Base-by-base conservation (phyloP, 768 basidiomycete species). In the Lactarius hatsudake region DNA sequence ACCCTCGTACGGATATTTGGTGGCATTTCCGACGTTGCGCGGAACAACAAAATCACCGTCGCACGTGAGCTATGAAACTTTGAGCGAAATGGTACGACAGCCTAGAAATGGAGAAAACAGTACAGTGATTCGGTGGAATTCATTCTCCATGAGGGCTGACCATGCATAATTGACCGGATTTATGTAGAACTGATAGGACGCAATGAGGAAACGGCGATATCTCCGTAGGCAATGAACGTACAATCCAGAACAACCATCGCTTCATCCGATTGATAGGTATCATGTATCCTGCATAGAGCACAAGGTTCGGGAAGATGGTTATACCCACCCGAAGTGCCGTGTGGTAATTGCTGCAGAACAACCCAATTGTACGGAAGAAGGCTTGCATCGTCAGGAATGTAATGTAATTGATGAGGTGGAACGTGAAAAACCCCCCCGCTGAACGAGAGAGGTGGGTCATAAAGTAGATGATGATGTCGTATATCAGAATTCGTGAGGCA, bases 231-330 rank as follows among this genome's bases (percentile, higher is more conserved):
- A 66, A 63, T 18, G 2, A 3, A 81, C 87, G 69, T 71, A 88
- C 88, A 42, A 93, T 88, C 93, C 93, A 94, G 80, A 93, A 92
- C 7, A 95, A 75, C 89, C 90, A 93, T 55, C 89, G 81, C 74
- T 92, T 90, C 89, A 91, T 90, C 66, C 82, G 79, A 71, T 81
- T 80, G 8, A 84, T 81, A 0, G 88, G 88, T 63, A 91, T 84
- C 66, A 87, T 84, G 73, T 90, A 89, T 10, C 90, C 91, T 18
- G 83, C 80, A 73, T 91, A 94, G 71, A 87, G 79, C 62, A 92
- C 79, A 72, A 94, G 85, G 73, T 90, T 90, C 5, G 92, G 88
- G 69, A 93, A 83, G 57, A 71, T 87, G 79, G 61, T 3, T 38
- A 70, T 48, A 13, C 57, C 71, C 38, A 70, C 32, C 75, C 90